phyloP scores from a whole-genome alignment of 2,329 filamentous ascomycete genomes.

The Neopestalotiopsis sp. region DNA sequence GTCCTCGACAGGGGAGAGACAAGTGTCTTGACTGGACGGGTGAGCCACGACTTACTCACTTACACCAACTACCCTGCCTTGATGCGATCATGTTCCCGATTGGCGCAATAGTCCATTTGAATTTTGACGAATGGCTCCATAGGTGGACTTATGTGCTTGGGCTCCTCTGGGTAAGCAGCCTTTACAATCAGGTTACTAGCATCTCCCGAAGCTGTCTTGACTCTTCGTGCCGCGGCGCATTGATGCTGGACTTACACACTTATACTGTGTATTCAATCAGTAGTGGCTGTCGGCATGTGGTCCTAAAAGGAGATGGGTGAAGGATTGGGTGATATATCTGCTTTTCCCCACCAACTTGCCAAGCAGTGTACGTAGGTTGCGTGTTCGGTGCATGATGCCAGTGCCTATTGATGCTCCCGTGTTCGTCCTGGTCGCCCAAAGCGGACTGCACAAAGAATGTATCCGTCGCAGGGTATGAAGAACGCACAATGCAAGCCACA shows the following conservation, averaged over 20 bases:
- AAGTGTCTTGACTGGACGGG: neutral
- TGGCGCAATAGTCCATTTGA: neutral
- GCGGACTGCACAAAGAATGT: neutral
- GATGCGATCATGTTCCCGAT: neutral
- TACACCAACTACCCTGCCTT: neutral
- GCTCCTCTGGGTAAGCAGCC: neutral
- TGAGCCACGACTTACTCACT: neutral
- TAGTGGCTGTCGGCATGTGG: neutral
- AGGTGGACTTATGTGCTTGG: neutral
- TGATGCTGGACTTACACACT: neutral
- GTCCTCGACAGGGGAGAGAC: neutral
- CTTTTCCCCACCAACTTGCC: no score
- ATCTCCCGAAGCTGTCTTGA: neutral
- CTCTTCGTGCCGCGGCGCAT: no score
- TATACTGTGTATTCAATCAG: neutral
- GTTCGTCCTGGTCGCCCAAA: neutral
- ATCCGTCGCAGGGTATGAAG: neutral
- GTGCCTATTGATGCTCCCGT: neutral
- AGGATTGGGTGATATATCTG: neutral
- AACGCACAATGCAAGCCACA: conserved; percentile 14
- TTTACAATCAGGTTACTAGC: neutral
- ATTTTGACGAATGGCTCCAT: conserved; percentile 2
- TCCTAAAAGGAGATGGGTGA: neutral
- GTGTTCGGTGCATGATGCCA: neutral
- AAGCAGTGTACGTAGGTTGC: no score